Base-by-base conservation (phyloP, 192 early-diverging fungal genomes). In the Haplosporangium gracile region DNA sequence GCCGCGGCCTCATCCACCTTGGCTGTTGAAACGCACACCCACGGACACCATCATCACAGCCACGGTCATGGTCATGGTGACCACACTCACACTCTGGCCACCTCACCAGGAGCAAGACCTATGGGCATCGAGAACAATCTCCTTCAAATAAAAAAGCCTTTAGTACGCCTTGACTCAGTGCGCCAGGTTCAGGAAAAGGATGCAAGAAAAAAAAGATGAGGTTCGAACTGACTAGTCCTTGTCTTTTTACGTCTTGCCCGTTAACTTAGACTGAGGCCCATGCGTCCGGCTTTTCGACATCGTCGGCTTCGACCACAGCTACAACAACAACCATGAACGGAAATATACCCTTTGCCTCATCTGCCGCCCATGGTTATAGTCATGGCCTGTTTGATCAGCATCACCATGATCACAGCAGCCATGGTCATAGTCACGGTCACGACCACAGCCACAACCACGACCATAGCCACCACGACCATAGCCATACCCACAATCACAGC, bases 291-390 rank as follows among this genome's bases (percentile, higher is more conserved):
- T 24, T 74, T 60, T 60, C 71, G 45, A 38, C 38, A 29, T 70
- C 77, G 1, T 74, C 82, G 5, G 78, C 82, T 18, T 49, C 68
- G 18, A 77, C 75, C 29, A 76, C 60, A 32, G 34, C 29, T 26
- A 75, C 32, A 26, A 68, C 36, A 69, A 40, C 68, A 42, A 53
- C 72, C 82, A 75, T 78, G 60, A 78, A 74, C n/a, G 82, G 82
- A 75, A 71, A 79, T 79, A 85, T 85, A 85, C 82, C 82, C 77
- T 79, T 79, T 79, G 47, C 77, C 16, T 79, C 82, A 74, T 78
- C 82, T 45, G 43, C 53, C 40, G 68, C 72, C 15, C 77, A 83
- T 49, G 49, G 83, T 43, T 81, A 84, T 60, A 55, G 36, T 29
- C 83, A 80, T 75, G 53, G 72, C 39, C 68, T 51, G n/a, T 80